A percentile compares a stretch with the other conserved stretches of the same genome.
Conservation (phyloP, 1,139 yeast genomes). For the Torulaspora globosa region DNA sequence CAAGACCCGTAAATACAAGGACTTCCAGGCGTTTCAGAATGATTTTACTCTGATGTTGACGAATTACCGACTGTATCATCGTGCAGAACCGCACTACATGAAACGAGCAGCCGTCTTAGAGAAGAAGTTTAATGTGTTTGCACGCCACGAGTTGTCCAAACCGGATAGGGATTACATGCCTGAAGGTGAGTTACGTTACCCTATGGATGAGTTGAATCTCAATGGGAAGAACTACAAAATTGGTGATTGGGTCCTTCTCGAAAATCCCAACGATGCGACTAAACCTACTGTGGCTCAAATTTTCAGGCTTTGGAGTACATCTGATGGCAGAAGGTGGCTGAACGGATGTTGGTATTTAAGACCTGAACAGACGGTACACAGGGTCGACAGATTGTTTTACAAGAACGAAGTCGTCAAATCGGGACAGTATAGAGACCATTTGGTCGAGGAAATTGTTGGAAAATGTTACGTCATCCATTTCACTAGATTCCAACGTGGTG, state of each 20-base stretch:
- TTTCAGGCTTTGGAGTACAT: slow-evolving; percentile 80
- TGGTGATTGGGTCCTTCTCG: slow-evolving; percentile 92
- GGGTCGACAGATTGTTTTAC: slow-evolving; percentile 81
- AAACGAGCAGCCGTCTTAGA: slow-evolving; percentile 63
- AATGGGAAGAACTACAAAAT: slow-evolving; percentile 72
- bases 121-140: slow-evolving; percentile 53
- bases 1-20: slow-evolving; percentile 75
- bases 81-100: slow-evolving; percentile 50
- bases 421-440: slow-evolving; percentile 93
- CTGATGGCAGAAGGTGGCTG: slow-evolving; percentile 80
- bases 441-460: slow-evolving; percentile 81
- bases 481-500: slow-evolving; percentile 91
- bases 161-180: slow-evolving; percentile 79
- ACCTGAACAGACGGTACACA: slow-evolving; percentile 96
- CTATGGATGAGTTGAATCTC: slow-evolving; percentile 69
- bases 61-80: slow-evolving; percentile 66
- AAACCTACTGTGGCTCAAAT: slow-evolving; percentile 93
- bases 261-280: slow-evolving; percentile 79
- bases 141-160: slow-evolving; percentile 68
- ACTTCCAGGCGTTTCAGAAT: slow-evolving; percentile 68
- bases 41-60: slow-evolving; percentile 74
- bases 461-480: slow-evolving; percentile 93
- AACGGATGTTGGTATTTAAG: slow-evolving; percentile 98
- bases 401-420: slow-evolving; percentile 94
- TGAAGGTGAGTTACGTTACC: slow-evolving; percentile 66